phyloP scores from a whole-genome alignment of 805 yeast genomes.

The Ogataea methanolica region DNA sequence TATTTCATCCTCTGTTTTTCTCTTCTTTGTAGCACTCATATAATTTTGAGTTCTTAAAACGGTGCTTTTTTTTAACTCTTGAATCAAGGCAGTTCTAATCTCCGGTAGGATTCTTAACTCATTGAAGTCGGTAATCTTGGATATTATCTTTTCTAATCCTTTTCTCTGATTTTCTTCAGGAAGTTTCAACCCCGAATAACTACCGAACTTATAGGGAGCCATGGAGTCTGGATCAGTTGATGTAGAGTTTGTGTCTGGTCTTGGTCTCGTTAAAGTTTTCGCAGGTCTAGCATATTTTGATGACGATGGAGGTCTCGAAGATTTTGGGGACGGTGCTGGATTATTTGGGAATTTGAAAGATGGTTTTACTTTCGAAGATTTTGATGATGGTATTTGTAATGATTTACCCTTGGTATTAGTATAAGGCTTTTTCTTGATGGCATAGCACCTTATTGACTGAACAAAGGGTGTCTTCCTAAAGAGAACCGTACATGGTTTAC shows the following conservation, averaged over 20 bases:
- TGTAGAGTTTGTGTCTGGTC: background rate
- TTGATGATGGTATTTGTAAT: conserved; percentile 2
- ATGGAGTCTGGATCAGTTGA: conserved; percentile 7
- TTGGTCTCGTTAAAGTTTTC: background rate
- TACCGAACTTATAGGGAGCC: conserved; percentile 40
- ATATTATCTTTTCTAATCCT: conserved; percentile 35
- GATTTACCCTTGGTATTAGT: conserved; percentile 7
- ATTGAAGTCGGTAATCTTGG: conserved; percentile 58
- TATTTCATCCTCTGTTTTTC: conserved; percentile 29
- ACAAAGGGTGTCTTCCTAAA: too few species aligned
- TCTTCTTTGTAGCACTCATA: conserved; percentile 23
- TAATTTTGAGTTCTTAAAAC: conserved; percentile 34
- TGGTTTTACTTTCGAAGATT: background rate
- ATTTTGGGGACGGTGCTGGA: too few species aligned
- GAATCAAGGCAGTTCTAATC: conserved; percentile 55
- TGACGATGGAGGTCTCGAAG: too few species aligned
- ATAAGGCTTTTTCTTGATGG: conserved; percentile 4
- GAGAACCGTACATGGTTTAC: too few species aligned
- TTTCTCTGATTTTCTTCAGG: conserved; percentile 33
- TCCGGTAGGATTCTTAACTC: conserved; percentile 62
- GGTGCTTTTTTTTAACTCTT: conserved; percentile 47
- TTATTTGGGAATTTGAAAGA: too few species aligned
- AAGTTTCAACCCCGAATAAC: conserved; percentile 41
- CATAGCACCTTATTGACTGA: background rate
- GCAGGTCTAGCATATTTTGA: too few species aligned